These are phyloP conservation scores for Onygenales sp. DNA, from an alignment of 2,329 filamentous ascomycete genomes.

Conservation along the genomic window DNA sequence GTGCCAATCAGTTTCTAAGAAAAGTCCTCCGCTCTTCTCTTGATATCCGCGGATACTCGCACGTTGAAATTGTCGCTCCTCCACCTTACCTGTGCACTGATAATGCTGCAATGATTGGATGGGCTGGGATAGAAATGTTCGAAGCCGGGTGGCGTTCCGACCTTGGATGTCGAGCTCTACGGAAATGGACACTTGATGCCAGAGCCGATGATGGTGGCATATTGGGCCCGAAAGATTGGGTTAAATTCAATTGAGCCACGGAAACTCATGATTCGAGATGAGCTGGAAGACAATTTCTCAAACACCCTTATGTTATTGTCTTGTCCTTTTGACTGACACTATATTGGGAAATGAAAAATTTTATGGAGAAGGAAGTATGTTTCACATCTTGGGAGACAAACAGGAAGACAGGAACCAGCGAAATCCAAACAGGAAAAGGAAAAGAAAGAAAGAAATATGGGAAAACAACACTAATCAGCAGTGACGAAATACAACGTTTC, in stretches of 20 bases:
- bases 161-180: constrained; percentile 49
- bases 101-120: constrained; percentile 96
- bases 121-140: constrained; percentile 90
- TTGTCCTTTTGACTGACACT: not conserved
- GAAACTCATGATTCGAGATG: not conserved
- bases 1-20: constrained; percentile 70
- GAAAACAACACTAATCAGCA: not conserved
- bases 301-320: not conserved
- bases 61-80: constrained; percentile 61
- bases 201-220: constrained; percentile 55
- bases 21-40: constrained; percentile 55
- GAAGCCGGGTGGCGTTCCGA: constrained; percentile 61
- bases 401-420: constrained; percentile 2
- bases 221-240: constrained; percentile 50
- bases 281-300: not conserved
- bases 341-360: not conserved
- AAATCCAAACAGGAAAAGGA: constrained; percentile 1
- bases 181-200: constrained; percentile 67
- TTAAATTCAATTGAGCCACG: constrained; percentile 12
- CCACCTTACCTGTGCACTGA: constrained; percentile 75
- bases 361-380: not conserved
- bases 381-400: constrained; percentile 13
- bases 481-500: not conserved
- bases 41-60: constrained; percentile 53
- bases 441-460: constrained; percentile 1